Conservation (phyloP, 1,139 yeast species). For the Blastobotrys niveus region DNA sequence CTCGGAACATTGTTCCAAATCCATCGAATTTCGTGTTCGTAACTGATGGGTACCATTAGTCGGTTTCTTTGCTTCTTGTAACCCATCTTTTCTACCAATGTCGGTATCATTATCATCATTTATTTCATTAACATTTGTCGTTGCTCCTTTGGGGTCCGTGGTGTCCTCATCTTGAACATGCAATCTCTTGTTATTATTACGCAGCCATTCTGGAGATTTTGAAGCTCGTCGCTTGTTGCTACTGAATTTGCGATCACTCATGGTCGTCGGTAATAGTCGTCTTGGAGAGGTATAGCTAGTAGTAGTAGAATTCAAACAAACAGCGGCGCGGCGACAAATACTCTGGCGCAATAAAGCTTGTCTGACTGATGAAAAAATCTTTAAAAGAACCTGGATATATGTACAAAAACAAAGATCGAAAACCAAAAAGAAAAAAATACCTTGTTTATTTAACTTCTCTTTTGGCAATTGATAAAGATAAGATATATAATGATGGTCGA, state of each 20-base stretch:
- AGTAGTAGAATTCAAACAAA: slow-evolving; percentile 2
- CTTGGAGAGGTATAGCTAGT: background rate
- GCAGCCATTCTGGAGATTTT: slow-evolving; percentile 14
- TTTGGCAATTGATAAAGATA: background rate
- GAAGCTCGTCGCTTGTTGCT: slow-evolving; percentile 17
- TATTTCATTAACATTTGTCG: background rate
- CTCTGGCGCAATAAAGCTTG: slow-evolving; percentile 9
- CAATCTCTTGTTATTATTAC: slow-evolving; percentile 4
- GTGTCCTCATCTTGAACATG: background rate
- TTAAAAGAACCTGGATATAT: background rate
- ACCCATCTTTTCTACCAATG: background rate
- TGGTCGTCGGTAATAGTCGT: background rate
- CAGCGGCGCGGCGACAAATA: slow-evolving; percentile 7
- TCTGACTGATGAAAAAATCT: slow-evolving; percentile 3
- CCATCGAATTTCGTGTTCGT: slow-evolving; percentile 13
- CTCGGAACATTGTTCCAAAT: slow-evolving; percentile 13
- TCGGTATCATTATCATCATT: background rate
- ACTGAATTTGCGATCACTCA: slow-evolving; percentile 10
- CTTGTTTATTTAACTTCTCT: background rate
- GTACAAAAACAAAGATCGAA: too few species aligned
- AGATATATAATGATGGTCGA: background rate
- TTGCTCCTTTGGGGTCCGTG: background rate
- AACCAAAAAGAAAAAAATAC: background rate
- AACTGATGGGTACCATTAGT: slow-evolving; percentile 6
- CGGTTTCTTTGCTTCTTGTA: background rate